Evolutionary conservation across 345 rosid genomes (phyloP), one percentile per base, ranked within the genome.

Genomic region (Jatropha curcas): DNA sequence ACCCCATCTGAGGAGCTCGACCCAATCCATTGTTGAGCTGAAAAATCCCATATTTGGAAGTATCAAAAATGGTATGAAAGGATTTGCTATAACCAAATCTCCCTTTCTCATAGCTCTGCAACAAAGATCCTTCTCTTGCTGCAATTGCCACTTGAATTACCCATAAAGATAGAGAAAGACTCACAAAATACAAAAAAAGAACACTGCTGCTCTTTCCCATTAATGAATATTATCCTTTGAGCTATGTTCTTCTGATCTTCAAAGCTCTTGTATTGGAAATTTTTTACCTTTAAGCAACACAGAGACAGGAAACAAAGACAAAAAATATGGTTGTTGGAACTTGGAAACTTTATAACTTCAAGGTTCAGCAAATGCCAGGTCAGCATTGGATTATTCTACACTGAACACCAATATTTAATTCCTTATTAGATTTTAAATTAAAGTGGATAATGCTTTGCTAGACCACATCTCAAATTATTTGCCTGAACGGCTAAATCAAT

Each of bases 1-100:
- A 92, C 98, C 98, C 98, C 97, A 94, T 92, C 81, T 88, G 97
- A 82, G 98, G 98, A 85, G 97, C 89, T 66, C 17, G 78, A 77
- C 87, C 97, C 73, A 94, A 80, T 34, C 98, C 97, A 55, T 94
- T 94, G 74, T 88, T 78, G 83, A 94, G 94, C 71, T 94, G 95
- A 53, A 90, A 72, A 74, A 81, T 82, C 5, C 97, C 97, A 72
- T 92, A 92, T 65, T 80, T 80, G 56, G 98, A 92, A 72, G 93
- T 87, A 65, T 89, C 93, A 79, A 79, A 94, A 71, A 87, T 87
- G 53, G 65, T 66, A 71, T 76, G 52, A 71, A 90, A 83, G 0
- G 86, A 86, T 62, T 67, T 72, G 77, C 82, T 78, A 73, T 82
- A 86, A n/a, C 83, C 86, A 16, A 62, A 67, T 7, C 65, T 48